phyloP scores from a whole-genome alignment of 2,329 filamentous ascomycete species.

The Fusarium sublunatum region DNA sequence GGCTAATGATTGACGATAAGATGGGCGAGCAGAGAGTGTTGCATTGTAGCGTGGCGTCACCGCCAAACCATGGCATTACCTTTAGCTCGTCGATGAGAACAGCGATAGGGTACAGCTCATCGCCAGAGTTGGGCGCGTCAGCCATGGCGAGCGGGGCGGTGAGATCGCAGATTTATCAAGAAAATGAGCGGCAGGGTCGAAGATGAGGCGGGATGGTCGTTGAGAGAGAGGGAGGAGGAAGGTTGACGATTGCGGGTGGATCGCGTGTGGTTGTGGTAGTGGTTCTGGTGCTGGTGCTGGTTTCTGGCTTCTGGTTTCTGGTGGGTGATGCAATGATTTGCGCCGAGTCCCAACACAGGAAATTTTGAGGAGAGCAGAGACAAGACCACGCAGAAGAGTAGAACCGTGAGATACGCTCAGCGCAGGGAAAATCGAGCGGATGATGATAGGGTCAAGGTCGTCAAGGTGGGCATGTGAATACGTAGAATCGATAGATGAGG shows the following conservation, averaged over 20 bases:
- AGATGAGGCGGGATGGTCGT: constrained; percentile 38
- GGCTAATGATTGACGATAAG: constrained; percentile 42
- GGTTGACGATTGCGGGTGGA: constrained; percentile 45
- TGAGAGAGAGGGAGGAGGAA: constrained; percentile 37
- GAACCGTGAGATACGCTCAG: constrained; percentile 26
- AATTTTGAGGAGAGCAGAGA: constrained; percentile 41
- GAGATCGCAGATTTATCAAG: constrained; percentile 49
- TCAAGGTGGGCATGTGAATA: constrained; percentile 41
- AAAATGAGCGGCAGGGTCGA: constrained; percentile 37
- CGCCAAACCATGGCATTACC: constrained; percentile 65
- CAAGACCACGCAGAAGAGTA: constrained; percentile 15
- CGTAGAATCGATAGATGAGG: constrained; percentile 45
- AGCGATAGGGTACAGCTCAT: constrained; percentile 99
- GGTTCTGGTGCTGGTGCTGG: constrained; percentile 18
- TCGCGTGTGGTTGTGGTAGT: constrained; percentile 42
- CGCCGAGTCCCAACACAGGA: constrained; percentile 48
- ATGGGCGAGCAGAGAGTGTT: constrained; percentile 23
- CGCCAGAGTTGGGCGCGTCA: constrained; percentile 88
- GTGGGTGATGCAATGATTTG: constrained; percentile 51
- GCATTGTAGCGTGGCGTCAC: constrained; percentile 41
- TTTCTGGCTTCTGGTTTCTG: constrained; percentile 9
- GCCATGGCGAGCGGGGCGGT: constrained; percentile 74
- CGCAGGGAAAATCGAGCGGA: constrained; percentile 26
- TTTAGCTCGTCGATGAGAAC: constrained; percentile 99
- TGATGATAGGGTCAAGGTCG: constrained; percentile 22